These are phyloP conservation scores for Akanthomyces uredinophilus DNA, from an alignment of 2,329 filamentous ascomycete genomes.

Conservation along the genomic window DNA sequence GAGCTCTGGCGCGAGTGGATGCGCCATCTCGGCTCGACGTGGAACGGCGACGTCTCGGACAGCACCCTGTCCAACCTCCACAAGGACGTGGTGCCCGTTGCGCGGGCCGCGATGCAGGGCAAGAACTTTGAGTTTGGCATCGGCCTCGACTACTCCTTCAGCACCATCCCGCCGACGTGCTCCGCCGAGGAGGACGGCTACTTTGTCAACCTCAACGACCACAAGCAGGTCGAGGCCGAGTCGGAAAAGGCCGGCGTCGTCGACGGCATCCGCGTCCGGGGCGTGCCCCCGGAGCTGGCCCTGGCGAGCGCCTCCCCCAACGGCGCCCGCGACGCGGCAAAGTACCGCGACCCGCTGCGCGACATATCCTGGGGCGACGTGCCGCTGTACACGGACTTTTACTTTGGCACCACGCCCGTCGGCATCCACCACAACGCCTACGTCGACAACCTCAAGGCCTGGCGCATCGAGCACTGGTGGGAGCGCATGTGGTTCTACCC, in stretches of 20 bases:
- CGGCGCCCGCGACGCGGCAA: neutral
- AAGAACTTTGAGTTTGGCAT: conserved; percentile 34
- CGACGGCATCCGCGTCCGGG: conserved; percentile 24
- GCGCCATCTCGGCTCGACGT: conserved; percentile 24
- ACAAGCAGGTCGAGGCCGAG: conserved; percentile 18
- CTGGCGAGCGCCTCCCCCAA: neutral
- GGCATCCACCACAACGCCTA: conserved; percentile 36
- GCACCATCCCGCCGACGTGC: conserved; percentile 32
- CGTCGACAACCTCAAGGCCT: conserved; percentile 27
- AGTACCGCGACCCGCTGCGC: conserved; percentile 16
- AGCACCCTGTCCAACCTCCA: conserved; percentile 16
- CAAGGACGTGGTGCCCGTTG: conserved; percentile 22
- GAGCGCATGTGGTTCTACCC: conserved; percentile 32
- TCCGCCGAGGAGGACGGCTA: conserved; percentile 33
- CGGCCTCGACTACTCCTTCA: conserved; percentile 34
- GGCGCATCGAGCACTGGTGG: conserved; percentile 31
- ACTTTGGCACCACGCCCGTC: conserved; percentile 31
- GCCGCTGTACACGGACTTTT: conserved; percentile 34
- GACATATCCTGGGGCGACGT: conserved; percentile 26
- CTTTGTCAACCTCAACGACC: conserved; percentile 28
- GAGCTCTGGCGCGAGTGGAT: conserved; percentile 33
- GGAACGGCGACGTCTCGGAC: conserved; percentile 26
- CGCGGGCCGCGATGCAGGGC: conserved; percentile 25
- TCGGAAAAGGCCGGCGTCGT: conserved; percentile 29
- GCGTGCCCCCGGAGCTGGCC: conserved; percentile 25